phyloP scores from a whole-genome alignment of 169 alveolate genomes.

The Eimeria necatrix region DNA sequence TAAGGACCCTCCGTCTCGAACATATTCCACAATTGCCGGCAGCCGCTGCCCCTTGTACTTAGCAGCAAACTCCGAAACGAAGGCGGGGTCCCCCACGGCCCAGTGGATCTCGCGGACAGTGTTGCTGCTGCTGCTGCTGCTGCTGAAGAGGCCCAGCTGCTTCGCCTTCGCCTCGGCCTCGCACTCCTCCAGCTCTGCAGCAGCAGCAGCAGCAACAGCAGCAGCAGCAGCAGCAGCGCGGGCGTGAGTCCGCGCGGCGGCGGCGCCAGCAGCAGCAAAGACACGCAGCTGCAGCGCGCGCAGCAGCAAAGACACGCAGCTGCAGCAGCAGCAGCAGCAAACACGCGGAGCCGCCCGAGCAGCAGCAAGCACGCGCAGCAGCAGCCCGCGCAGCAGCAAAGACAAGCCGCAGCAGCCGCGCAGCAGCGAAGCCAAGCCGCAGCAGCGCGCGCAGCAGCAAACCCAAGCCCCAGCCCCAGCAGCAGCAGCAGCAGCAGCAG shows the following conservation, averaged over 20 bases:
- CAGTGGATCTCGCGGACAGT: constrained; percentile 62
- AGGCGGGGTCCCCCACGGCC: constrained; percentile 48
- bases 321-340: too few relatives aligned
- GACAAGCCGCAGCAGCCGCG: too few relatives aligned
- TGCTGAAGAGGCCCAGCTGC: constrained; percentile 37
- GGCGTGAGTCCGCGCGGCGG: not conserved
- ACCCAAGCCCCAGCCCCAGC: too few relatives aligned
- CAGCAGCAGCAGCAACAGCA: not conserved
- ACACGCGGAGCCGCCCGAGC: too few relatives aligned
- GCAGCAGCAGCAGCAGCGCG: not conserved
- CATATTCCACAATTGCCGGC: constrained; percentile 70
- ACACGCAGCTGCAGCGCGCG: not conserved
- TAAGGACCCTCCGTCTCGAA: constrained; percentile 71
- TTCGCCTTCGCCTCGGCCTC: constrained; percentile 54
- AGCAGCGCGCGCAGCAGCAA: too few relatives aligned
- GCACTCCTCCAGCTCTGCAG: constrained; percentile 55
- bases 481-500: too few relatives aligned
- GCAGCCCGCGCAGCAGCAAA: not conserved
- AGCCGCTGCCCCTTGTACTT: constrained; percentile 27
- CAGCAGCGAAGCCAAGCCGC: too few relatives aligned
- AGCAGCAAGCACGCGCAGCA: too few relatives aligned
- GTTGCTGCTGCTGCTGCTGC: not conserved
- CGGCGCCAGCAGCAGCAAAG: not conserved
- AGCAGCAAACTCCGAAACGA: constrained; percentile 55
- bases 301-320: too few relatives aligned